These are phyloP conservation scores for Nitzschia palea DNA, from an alignment of 108 stramenopile species.

Conservation along the genomic window DNA sequence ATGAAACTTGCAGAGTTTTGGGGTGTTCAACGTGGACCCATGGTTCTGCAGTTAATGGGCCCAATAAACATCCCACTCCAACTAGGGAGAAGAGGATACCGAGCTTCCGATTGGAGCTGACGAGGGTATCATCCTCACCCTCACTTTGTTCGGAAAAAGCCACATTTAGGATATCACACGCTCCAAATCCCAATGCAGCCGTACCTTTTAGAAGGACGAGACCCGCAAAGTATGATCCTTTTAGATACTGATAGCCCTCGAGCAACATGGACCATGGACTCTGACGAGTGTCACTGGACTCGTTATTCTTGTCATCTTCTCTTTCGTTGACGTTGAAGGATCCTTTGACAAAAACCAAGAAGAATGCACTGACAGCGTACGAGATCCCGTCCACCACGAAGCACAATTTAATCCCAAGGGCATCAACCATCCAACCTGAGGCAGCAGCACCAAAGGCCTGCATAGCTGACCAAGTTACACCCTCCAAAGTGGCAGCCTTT, in stretches of 20 bases:
- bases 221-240: slow-evolving; percentile 46
- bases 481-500: slow-evolving; percentile 63
- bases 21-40: slow-evolving; percentile 49
- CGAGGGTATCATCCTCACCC: slow-evolving; percentile 3
- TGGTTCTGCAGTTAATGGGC: slow-evolving; percentile 49
- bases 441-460: slow-evolving; percentile 54
- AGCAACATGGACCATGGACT: slow-evolving; percentile 31
- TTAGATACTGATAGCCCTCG: slow-evolving; percentile 50
- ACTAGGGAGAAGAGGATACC: slow-evolving; percentile 62
- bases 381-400: slow-evolving; percentile 48
- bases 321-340: slow-evolving; percentile 24
- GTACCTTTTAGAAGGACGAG: slow-evolving; percentile 56
- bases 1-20: slow-evolving; percentile 47
- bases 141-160: slow-evolving; percentile 46
- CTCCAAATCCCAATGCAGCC: slow-evolving; percentile 49
- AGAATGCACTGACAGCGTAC: slow-evolving; percentile 52
- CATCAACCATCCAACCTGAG: slow-evolving; percentile 51
- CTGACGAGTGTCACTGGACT: not conserved
- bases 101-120: slow-evolving; percentile 32
- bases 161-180: slow-evolving; percentile 67
- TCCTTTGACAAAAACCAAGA: slow-evolving; percentile 27
- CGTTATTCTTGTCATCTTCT: not conserved
- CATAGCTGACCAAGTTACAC: slow-evolving; percentile 61
- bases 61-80: slow-evolving; percentile 67
- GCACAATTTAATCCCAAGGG: slow-evolving; percentile 52